Evolutionary conservation across 805 yeast species (phyloP).

Genomic region (Sugiyamaella qingdaonensis): DNA sequence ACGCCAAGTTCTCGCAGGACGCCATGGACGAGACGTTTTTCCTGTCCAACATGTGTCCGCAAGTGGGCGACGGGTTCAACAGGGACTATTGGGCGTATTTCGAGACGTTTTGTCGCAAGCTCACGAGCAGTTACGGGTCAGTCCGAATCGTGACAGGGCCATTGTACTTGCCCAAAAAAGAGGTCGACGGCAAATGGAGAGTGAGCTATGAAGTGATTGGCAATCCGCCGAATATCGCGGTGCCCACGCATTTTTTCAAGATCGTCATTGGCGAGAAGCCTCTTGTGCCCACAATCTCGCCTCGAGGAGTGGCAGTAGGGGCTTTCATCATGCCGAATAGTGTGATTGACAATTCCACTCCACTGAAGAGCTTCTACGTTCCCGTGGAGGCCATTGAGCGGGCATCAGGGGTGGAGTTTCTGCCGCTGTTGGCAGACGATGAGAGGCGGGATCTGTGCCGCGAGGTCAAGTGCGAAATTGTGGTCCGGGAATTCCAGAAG

Average conservation of each 20-base stretch:
- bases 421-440: constrained; percentile 59
- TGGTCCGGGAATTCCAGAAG: constrained; percentile 69
- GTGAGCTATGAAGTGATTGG: constrained; percentile 93
- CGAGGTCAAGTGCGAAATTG: constrained; percentile 73
- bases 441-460: constrained; percentile 64
- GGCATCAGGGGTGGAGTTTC: constrained; percentile 76
- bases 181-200: constrained; percentile 78
- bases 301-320: constrained; percentile 58
- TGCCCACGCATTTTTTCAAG: constrained; percentile 96
- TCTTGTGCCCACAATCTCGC: constrained; percentile 22
- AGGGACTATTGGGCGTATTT: constrained; percentile 98
- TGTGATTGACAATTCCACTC: constrained; percentile 64
- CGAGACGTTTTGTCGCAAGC: constrained; percentile 79
- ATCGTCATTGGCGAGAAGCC: constrained; percentile 77
- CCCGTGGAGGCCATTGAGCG: constrained; percentile 88
- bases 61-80: constrained; percentile 96
- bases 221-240: constrained; percentile 93
- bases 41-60: constrained; percentile 90
- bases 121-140: constrained; percentile 64
- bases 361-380: constrained; percentile 72
- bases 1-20: constrained; percentile 81
- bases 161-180: constrained; percentile 72
- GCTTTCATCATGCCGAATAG: constrained; percentile 94
- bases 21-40: constrained; percentile 96
- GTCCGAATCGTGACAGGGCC: constrained; percentile 95